Evolutionary conservation across 306 rosid species (phyloP).

Genomic region (Castanea mollissima): DNA sequence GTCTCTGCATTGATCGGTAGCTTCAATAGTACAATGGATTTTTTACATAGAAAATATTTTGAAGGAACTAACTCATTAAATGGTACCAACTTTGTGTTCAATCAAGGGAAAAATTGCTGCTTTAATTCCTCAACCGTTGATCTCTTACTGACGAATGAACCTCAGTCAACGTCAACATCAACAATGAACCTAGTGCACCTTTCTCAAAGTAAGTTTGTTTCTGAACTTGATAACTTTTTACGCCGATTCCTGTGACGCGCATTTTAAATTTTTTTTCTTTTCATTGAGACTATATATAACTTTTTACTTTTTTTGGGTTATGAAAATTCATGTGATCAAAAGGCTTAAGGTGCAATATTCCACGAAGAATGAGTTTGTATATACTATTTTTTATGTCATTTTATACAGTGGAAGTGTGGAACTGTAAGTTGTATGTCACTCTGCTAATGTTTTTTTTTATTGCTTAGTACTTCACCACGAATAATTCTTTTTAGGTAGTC

Average conservation of each 20-base stretch:
- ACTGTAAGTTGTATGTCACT: too few relatives aligned
- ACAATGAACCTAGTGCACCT: conserved; percentile 83
- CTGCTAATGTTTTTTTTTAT: background rate
- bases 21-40: background rate
- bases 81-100: background rate
- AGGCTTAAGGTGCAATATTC: too few relatives aligned
- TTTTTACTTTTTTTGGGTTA: too few relatives aligned
- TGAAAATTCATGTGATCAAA: too few relatives aligned
- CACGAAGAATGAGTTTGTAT: too few relatives aligned
- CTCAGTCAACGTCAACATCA: conserved; percentile 82
- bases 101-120: conserved; percentile 72
- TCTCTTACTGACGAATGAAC: conserved; percentile 61
- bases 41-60: too few relatives aligned
- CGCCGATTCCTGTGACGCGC: too few relatives aligned
- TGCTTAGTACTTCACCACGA: background rate
- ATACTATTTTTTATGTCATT: too few relatives aligned
- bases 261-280: too few relatives aligned
- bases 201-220: conserved; percentile 63
- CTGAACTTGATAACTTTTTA: background rate
- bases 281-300: too few relatives aligned
- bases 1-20: background rate
- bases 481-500: too few relatives aligned
- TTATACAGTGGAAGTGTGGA: too few relatives aligned
- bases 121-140: conserved; percentile 74
- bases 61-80: background rate